phyloP scores from a whole-genome alignment of 345 rosid genomes.

The Camelina laxa region DNA sequence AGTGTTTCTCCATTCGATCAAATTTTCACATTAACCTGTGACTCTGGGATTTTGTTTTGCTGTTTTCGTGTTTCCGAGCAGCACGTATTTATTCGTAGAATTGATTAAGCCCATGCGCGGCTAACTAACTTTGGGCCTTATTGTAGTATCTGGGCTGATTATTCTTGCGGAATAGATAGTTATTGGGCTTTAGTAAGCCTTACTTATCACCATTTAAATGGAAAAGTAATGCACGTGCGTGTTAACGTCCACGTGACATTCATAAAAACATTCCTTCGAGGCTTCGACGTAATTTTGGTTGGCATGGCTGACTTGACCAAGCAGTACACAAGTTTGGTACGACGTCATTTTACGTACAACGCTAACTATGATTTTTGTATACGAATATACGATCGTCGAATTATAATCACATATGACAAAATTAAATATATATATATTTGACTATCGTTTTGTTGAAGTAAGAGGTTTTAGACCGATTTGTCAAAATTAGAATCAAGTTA shows the following conservation, averaged over 20 bases:
- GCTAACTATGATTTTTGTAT: conserved; percentile 21
- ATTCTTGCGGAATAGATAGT: neutral
- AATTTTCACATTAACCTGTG: neutral
- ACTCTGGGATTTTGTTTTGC: neutral
- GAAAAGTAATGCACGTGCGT: conserved; percentile 19
- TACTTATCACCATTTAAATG: neutral
- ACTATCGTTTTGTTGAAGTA: conserved; percentile 16
- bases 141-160: too few species aligned
- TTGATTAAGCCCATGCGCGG: neutral
- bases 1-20: neutral
- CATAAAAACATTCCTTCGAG: conserved; percentile 2
- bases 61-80: conserved; percentile 8
- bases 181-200: conserved; percentile 8
- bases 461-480: conserved; percentile 15
- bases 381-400: conserved; percentile 10
- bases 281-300: conserved; percentile 13
- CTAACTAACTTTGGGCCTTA: too few species aligned
- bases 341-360: conserved; percentile 32
- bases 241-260: conserved; percentile 26
- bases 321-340: conserved; percentile 24
- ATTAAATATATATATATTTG: neutral
- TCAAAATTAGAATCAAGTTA: neutral
- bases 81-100: neutral
- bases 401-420: neutral
- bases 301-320: conserved; percentile 35